Evolutionary conservation across 129 eudicot species (phyloP), one percentile per base, ranked within the genome.

Genomic region (Helianthus tuberosus): DNA sequence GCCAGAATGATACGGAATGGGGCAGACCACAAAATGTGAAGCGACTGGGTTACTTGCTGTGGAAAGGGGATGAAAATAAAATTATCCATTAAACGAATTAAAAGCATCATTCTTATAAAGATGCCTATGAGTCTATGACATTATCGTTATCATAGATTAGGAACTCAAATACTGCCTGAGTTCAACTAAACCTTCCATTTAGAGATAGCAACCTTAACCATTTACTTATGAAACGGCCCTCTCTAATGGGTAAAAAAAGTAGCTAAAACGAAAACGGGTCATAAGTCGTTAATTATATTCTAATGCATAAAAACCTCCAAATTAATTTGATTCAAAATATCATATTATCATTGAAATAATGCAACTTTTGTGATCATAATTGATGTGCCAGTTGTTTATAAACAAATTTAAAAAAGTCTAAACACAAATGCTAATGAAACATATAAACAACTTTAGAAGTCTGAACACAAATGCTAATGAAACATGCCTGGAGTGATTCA

Each of bases 11-110:
- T 94, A 54, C 98, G 97, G 73, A 94, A 90, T 27, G 98, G 98
- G 72, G 88, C 90, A 36, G 98, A 94, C 98, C 98, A 94, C 78
- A 94, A 64, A 61, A 85, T 85, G 76, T 94, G 98, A 75, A 94
- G 93, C 50, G 86, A 83, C 72, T 88, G 97, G 78, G 88, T 77
- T 77, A 88, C 80, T 94, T 90, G 98, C 98, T 94, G 91, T 58
- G 66, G 7, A 83, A 68, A 63, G 58, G 5, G 72, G 7, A 62
- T 69, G 39, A 52, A 53, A 64, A 41, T 43, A 44, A 71, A 52
- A 52, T 50, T 48, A 77, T 25, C 1, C 43, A 25, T 46, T 38
- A 11, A 66, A 66, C 46, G 27, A 66, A 76, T 5, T 66, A 51
- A 8, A 57, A 44, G 51, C 63, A 47, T 68, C 67, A 68, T 59